Evolutionary conservation across 2,329 filamentous ascomycete species (phyloP).

Genomic region (Ophiostoma piceae): DNA sequence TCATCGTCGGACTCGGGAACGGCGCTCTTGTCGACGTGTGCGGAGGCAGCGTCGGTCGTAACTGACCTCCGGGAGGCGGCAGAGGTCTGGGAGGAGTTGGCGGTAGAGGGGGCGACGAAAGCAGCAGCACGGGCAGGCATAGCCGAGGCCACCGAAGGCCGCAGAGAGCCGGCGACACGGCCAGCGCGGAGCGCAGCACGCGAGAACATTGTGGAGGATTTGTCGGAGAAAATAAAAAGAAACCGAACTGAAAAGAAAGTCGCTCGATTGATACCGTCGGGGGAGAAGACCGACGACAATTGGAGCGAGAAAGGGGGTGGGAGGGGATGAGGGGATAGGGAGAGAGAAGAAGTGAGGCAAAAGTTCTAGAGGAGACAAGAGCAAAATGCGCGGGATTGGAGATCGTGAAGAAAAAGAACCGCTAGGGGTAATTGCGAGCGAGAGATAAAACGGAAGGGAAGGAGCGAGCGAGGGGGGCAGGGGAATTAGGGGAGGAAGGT

Average conservation of each 20-base stretch:
- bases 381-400: constrained; percentile 15
- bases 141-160: constrained; percentile 31
- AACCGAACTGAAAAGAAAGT: constrained; percentile 11
- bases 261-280: constrained; percentile 13
- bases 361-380: constrained; percentile 14
- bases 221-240: constrained; percentile 11
- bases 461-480: constrained; percentile 7
- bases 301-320: constrained; percentile 10
- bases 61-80: constrained; percentile 62
- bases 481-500: constrained; percentile 12
- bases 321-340: neutral
- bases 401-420: constrained; percentile 19
- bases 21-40: constrained; percentile 75
- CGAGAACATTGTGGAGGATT: constrained; percentile 57
- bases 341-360: constrained; percentile 7
- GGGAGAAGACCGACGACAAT: constrained; percentile 1
- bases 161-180: constrained; percentile 33
- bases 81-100: constrained; percentile 30
- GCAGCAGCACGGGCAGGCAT: constrained; percentile 25
- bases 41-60: constrained; percentile 90
- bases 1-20: constrained; percentile 82
- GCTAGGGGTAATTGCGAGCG: constrained; percentile 18
- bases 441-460: constrained; percentile 17
- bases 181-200: constrained; percentile 60
- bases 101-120: constrained; percentile 12